Percentiles rank a stretch among this genome's conserved stretches.
Conservation (phyloP, 805 yeast species). For the Pichia occidentalis region DNA sequence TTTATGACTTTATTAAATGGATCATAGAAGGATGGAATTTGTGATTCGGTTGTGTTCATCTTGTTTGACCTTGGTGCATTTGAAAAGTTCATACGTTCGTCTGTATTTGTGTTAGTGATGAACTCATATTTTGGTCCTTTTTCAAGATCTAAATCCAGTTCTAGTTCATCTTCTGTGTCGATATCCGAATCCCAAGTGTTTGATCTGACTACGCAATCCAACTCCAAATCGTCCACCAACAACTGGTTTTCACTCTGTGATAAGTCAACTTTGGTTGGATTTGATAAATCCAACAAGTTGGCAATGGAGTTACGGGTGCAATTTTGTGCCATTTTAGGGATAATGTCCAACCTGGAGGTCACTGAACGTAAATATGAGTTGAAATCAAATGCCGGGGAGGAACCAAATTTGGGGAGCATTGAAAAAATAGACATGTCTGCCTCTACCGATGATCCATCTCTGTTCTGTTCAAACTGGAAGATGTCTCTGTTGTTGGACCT, state of each 20-base stretch:
- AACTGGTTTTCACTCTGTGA: constrained; percentile 4
- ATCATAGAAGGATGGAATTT: constrained; percentile 6
- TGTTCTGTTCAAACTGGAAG: constrained; percentile 8
- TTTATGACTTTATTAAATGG: background rate
- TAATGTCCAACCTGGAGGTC: constrained; percentile 16
- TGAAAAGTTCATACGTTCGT: too few species aligned
- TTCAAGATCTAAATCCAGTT: constrained; percentile 25
- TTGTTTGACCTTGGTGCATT: too few species aligned
- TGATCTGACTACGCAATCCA: constrained; percentile 17
- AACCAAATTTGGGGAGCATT: background rate
- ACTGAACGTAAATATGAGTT: constrained; percentile 22
- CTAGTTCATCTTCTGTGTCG: constrained; percentile 11
- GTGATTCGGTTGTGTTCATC: background rate
- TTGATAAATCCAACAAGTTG: constrained; percentile 5
- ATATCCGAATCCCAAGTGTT: constrained; percentile 13
- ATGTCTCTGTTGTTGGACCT: constrained; percentile 5
- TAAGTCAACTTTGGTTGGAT: constrained; percentile 8
- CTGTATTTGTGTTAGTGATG: too few species aligned
- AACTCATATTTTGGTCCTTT: background rate
- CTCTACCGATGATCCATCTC: too few species aligned
- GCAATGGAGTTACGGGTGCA: too few species aligned
- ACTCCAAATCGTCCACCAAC: constrained; percentile 11
- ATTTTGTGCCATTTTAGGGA: constrained; percentile 4
- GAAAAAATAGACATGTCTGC: constrained; percentile 6
- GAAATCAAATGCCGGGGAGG: constrained; percentile 20